Conservation (phyloP, 331 rosid genomes). For the Spiraea crenata region DNA sequence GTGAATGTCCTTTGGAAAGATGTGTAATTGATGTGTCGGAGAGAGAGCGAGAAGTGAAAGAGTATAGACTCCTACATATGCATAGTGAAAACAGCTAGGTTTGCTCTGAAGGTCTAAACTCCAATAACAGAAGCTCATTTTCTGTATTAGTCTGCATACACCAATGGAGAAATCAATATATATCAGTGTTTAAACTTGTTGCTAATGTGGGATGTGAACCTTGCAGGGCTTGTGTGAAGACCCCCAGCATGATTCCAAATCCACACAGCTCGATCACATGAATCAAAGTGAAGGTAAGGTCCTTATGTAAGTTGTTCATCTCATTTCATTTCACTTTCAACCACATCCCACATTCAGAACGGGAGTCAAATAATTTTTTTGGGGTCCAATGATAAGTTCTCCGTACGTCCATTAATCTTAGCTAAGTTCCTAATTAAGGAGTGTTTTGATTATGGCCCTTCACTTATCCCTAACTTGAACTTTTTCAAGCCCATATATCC, state of each 20-base stretch:
- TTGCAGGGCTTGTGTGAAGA: too few species aligned
- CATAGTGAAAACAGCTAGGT: slow-evolving; percentile 15
- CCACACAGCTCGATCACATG: too few species aligned
- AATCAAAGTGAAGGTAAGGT: too few species aligned
- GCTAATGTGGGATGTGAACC: too few species aligned
- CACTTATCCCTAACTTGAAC: too few species aligned
- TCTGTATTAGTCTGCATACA: not conserved
- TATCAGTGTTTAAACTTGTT: too few species aligned
- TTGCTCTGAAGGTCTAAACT: not conserved
- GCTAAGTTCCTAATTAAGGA: too few species aligned
- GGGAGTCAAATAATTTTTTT: not conserved
- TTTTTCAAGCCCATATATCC: not conserved
- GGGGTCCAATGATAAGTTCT: not conserved
- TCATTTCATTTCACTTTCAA: not conserved
- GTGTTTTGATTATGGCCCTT: too few species aligned
- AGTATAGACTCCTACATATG: slow-evolving; percentile 22
- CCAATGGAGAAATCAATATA: not conserved
- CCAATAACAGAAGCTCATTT: not conserved
- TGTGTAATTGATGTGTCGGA: slow-evolving; percentile 65
- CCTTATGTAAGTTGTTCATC: not conserved
- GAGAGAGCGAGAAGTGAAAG: slow-evolving; percentile 40
- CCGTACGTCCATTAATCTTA: too few species aligned
- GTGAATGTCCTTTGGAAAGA: slow-evolving; percentile 88
- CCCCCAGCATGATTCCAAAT: too few species aligned
- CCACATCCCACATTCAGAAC: not conserved